A percentile compares a stretch with the other conserved stretches of the same genome.
phyloP scores from a whole-genome alignment of 495 filamentous ascomycete genomes.

The Collariella sp. region DNA sequence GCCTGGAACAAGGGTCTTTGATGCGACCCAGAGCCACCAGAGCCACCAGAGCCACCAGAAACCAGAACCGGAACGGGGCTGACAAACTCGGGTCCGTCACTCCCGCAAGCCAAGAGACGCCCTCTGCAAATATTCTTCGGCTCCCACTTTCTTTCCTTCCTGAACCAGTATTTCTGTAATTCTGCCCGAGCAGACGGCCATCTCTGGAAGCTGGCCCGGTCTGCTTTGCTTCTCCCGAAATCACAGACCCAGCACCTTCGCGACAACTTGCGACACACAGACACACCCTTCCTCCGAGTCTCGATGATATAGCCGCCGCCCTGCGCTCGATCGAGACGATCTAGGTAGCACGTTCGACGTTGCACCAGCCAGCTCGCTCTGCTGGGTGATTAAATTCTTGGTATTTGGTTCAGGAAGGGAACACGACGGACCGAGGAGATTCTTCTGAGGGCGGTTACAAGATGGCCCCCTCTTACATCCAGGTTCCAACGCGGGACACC shows the following conservation, averaged over 20 bases:
- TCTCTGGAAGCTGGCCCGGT: conserved; percentile 18
- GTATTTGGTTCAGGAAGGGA: not conserved
- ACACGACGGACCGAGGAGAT: not conserved
- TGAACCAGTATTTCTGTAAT: not conserved
- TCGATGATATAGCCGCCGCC: conserved; percentile 8
- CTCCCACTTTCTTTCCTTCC: not conserved
- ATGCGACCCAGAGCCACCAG: not conserved
- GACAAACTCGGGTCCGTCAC: conserved; percentile 15
- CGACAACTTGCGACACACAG: not conserved
- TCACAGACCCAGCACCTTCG: not conserved
- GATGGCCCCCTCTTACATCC: conserved; percentile 43
- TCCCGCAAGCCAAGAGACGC: conserved; percentile 3
- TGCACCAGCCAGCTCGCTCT: not conserved
- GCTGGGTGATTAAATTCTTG: not conserved
- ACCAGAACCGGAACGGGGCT: conserved; percentile 7
- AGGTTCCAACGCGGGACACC: conserved; percentile 35
- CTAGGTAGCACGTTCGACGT: not conserved
- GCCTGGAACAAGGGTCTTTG: not conserved
- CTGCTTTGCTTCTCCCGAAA: not conserved
- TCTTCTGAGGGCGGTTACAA: not conserved
- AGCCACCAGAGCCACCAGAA: not conserved
- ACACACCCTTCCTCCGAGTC: not conserved
- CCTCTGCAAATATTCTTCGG: not conserved
- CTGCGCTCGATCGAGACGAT: conserved; percentile 5
- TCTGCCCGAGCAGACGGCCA: conserved; percentile 13